These are phyloP conservation scores for Cardamine chenopodiifolia DNA, from an alignment of 345 rosid genomes.

Conservation along the genomic window DNA sequence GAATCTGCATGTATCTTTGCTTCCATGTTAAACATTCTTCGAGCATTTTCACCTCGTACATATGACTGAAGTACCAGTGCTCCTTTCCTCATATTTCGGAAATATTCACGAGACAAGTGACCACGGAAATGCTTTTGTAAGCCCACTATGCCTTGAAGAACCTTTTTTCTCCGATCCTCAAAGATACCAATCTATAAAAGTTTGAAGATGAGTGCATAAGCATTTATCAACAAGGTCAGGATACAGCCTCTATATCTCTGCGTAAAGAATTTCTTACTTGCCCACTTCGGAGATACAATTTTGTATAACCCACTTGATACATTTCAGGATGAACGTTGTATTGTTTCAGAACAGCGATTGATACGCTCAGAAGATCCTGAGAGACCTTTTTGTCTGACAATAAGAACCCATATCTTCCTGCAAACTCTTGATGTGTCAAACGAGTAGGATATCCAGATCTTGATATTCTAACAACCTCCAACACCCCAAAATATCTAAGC, in stretches of 20 bases:
- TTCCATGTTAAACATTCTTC: conserved; percentile 46
- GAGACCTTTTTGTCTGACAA: conserved; percentile 50
- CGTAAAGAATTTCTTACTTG: conserved; percentile 57
- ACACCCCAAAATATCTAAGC: conserved; percentile 82
- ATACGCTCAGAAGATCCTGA: conserved; percentile 74
- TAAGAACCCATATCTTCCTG: conserved; percentile 79
- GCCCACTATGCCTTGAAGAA: conserved; percentile 60
- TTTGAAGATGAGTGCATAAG: conserved; percentile 13
- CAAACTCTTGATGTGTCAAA: conserved; percentile 82
- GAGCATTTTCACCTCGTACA: conserved; percentile 66
- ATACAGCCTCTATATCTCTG: conserved; percentile 1
- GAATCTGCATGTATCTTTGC: conserved; percentile 39
- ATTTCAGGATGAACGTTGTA: conserved; percentile 72
- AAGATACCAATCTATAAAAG: conserved; percentile 63
- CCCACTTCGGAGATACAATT: conserved; percentile 75
- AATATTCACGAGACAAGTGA: conserved; percentile 53
- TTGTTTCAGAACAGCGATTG: conserved; percentile 75
- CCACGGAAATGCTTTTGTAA: conserved; percentile 78
- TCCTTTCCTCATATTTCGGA: conserved; percentile 58
- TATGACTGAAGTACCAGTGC: conserved; percentile 64
- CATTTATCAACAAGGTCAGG: background rate
- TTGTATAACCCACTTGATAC: conserved; percentile 94
- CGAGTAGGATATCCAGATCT: conserved; percentile 89
- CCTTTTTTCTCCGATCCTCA: conserved; percentile 70
- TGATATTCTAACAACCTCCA: conserved; percentile 88